phyloP scores from a whole-genome alignment of 164 flowering plant species.

The Sextonia rubra region DNA sequence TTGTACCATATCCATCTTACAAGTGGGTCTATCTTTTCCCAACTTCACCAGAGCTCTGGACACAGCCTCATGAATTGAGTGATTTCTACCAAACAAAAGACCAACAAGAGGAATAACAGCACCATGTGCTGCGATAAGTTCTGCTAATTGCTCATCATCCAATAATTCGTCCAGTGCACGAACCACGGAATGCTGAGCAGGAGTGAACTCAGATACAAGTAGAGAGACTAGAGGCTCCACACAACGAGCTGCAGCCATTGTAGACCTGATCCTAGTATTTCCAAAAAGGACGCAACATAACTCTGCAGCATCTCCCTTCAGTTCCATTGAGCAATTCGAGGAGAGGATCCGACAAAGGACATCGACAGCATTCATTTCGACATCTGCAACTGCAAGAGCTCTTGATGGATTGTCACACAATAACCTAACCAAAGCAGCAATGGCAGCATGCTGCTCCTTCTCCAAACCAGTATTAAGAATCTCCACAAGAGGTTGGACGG shows the following conservation, averaged over 20 bases:
- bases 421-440: constrained; percentile 74
- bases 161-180: constrained; percentile 83
- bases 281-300: constrained; percentile 85
- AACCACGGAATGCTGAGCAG: constrained; percentile 85
- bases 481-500: constrained; percentile 95
- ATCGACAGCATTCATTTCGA: constrained; percentile 94
- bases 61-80: constrained; percentile 77
- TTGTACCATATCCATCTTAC: constrained; percentile 98
- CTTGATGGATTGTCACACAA: constrained; percentile 82
- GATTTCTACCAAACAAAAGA: constrained; percentile 78
- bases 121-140: constrained; percentile 95
- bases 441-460: constrained; percentile 95
- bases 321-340: constrained; percentile 81
- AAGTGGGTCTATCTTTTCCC: constrained; percentile 94
- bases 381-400: constrained; percentile 87
- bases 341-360: constrained; percentile 89
- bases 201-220: constrained; percentile 71
- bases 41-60: constrained; percentile 88
- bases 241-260: constrained; percentile 91
- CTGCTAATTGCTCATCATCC: constrained; percentile 96
- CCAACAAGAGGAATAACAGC: constrained; percentile 94
- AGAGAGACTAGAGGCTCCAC: constrained; percentile 96
- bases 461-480: constrained; percentile 90
- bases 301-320: constrained; percentile 96
- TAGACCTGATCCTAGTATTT: constrained; percentile 83